phyloP scores from a whole-genome alignment of 1,284 basidiomycete species.

The Bondarzewia mesenterica region DNA sequence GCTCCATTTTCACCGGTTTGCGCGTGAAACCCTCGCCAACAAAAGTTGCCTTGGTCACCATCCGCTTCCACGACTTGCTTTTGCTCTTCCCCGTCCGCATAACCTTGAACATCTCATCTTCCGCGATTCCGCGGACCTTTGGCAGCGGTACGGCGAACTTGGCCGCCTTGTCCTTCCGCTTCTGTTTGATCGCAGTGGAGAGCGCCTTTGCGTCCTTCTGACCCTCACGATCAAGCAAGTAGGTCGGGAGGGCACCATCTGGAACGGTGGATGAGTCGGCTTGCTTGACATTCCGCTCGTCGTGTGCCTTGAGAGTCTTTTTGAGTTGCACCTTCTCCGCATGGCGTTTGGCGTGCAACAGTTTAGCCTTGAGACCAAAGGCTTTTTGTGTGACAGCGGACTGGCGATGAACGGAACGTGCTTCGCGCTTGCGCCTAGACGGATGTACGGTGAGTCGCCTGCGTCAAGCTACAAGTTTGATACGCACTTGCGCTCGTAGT shows the following conservation, averaged over 20 bases:
- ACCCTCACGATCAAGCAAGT: constrained; percentile 93
- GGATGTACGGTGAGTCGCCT: too few species aligned
- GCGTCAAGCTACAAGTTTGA: too few species aligned
- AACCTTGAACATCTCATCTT: constrained; percentile 99
- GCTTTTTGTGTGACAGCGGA: constrained; percentile 90
- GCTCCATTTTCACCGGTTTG: constrained; percentile 98
- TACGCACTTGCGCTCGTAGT: constrained; percentile 76
- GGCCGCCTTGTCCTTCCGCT: constrained; percentile 98
- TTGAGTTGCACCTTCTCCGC: constrained; percentile 98
- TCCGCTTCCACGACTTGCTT: constrained; percentile 97
- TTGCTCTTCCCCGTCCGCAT: constrained; percentile 98
- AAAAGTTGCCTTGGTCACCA: constrained; percentile 99
- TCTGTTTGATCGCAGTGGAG: constrained; percentile 97
- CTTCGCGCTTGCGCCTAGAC: constrained; percentile 92
- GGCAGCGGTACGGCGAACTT: constrained; percentile 96
- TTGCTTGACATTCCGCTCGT: constrained; percentile 97
- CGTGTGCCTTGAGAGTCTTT: constrained; percentile 98
- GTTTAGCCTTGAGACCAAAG: constrained; percentile 96
- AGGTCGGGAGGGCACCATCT: constrained; percentile 88
- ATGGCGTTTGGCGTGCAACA: constrained; percentile 93
- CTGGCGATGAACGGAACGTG: constrained; percentile 83
- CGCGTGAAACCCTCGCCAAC: constrained; percentile 97
- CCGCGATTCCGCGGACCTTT: constrained; percentile 96
- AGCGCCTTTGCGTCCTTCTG: constrained; percentile 98
- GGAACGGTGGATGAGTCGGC: constrained; percentile 76